Percentiles rank a stretch among this genome's conserved stretches.
These are phyloP conservation scores for Karstenula rhodostoma DNA, from an alignment of 2,329 filamentous ascomycete genomes.

Conservation along the genomic window DNA sequence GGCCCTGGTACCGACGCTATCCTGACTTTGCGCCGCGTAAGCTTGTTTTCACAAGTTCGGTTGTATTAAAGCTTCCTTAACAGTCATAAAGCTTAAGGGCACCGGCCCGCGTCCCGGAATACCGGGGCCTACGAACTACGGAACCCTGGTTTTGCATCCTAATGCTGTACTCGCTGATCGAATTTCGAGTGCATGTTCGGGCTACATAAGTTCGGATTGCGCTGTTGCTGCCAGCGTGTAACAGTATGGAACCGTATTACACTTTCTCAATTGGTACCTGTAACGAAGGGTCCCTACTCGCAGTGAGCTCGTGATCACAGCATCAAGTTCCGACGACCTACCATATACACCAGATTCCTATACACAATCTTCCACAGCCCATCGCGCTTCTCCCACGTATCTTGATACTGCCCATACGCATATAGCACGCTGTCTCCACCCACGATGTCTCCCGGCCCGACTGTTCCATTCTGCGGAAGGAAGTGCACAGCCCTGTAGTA, in stretches of 20 bases:
- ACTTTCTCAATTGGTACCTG: neutral
- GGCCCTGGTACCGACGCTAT: neutral
- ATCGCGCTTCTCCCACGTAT: slow-evolving; percentile 7
- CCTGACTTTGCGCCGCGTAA: neutral
- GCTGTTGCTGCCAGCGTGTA: too few species aligned
- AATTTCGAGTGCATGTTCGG: too few species aligned
- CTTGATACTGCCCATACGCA: slow-evolving; percentile 8
- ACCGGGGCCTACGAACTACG: too few species aligned
- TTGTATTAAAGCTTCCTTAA: neutral
- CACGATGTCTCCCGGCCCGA: neutral
- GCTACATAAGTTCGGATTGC: too few species aligned
- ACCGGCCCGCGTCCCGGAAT: slow-evolving; percentile 7
- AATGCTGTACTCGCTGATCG: too few species aligned
- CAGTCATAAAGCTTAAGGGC: slow-evolving; percentile 1
- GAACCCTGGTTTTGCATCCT: too few species aligned
- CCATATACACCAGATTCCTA: slow-evolving; percentile 4
- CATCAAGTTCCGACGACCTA: neutral
- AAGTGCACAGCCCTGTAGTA: slow-evolving; percentile 5
- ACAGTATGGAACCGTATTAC: too few species aligned
- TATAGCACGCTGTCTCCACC: neutral
- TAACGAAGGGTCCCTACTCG: slow-evolving; percentile 1
- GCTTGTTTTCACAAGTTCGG: slow-evolving; percentile 7
- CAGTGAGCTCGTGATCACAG: neutral
- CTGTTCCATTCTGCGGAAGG: neutral
- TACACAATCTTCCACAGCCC: slow-evolving; percentile 3